Evolutionary conservation across 768 basidiomycete genomes (phyloP).

Genomic region (Terana coerulea): DNA sequence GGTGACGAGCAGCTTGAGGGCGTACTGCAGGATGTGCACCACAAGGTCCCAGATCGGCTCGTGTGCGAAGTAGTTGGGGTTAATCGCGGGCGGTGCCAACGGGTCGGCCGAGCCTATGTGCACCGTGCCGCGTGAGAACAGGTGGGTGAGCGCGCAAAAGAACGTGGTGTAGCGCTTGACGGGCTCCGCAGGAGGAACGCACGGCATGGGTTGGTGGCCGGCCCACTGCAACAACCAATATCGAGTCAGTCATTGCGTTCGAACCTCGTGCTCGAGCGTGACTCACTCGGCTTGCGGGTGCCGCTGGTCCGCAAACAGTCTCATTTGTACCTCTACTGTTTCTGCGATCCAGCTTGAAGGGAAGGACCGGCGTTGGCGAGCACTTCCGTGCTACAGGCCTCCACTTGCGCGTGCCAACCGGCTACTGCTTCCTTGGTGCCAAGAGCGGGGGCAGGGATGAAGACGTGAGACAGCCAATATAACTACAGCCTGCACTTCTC

Average conservation of each 20-base stretch:
- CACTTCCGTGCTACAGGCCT: background rate
- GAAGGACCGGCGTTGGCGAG: background rate
- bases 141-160: too few species aligned
- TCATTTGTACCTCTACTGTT: slow-evolving; percentile 2
- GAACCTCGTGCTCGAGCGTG: too few species aligned
- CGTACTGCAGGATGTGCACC: background rate
- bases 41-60: background rate
- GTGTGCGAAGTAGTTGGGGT: too few species aligned
- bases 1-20: background rate
- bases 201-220: background rate
- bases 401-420: background rate
- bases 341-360: background rate
- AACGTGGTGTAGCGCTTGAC: too few species aligned
- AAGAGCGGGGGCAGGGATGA: slow-evolving; percentile 1
- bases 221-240: background rate
- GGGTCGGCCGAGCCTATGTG: too few species aligned
- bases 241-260: too few species aligned
- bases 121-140: too few species aligned
- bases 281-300: slow-evolving; percentile 3
- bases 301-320: background rate
- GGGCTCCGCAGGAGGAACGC: background rate
- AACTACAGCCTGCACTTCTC: too few species aligned
- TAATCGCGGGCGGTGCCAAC: too few species aligned
- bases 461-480: too few species aligned
- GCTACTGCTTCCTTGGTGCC: background rate